Conservation (phyloP, 441 rosid genomes). For the Hura crepitans region DNA sequence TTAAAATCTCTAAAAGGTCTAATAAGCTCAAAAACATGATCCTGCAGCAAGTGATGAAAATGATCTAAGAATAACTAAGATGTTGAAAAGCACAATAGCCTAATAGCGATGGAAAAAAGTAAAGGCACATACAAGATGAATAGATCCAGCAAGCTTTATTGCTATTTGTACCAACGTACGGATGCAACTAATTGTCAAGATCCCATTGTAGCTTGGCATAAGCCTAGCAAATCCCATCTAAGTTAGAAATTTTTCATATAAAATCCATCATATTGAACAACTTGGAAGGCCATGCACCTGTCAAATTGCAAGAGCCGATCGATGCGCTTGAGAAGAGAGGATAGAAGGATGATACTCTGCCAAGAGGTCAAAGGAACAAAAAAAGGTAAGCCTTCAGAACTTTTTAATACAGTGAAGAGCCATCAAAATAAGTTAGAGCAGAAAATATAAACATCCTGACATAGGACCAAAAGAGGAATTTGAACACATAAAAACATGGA, state of each 20-base stretch:
- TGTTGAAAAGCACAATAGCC: conserved; percentile 15
- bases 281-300: conserved; percentile 48
- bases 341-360: conserved; percentile 72
- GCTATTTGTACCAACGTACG: conserved; percentile 85
- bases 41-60: conserved; percentile 45
- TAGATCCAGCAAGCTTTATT: conserved; percentile 68
- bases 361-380: conserved; percentile 33
- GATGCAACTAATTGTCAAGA: conserved; percentile 89
- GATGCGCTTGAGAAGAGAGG: conserved; percentile 95
- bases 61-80: conserved; percentile 17
- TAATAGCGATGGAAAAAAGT: not conserved
- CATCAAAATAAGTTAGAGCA: not conserved
- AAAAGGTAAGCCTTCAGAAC: conserved; percentile 15
- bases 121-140: conserved; percentile 62
- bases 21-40: conserved; percentile 66
- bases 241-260: conserved; percentile 17
- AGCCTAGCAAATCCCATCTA: conserved; percentile 46
- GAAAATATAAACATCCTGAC: not conserved
- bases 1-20: conserved; percentile 64
- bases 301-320: conserved; percentile 94
- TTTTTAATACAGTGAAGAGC: not conserved
- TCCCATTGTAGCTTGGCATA: conserved; percentile 96
- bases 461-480: not conserved
- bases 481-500: too few relatives aligned
- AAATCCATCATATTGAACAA: conserved; percentile 18